Evolutionary conservation across 768 basidiomycete genomes (phyloP), one percentile per base, ranked within the genome.

Genomic region (Kwoniella dejecticola): DNA sequence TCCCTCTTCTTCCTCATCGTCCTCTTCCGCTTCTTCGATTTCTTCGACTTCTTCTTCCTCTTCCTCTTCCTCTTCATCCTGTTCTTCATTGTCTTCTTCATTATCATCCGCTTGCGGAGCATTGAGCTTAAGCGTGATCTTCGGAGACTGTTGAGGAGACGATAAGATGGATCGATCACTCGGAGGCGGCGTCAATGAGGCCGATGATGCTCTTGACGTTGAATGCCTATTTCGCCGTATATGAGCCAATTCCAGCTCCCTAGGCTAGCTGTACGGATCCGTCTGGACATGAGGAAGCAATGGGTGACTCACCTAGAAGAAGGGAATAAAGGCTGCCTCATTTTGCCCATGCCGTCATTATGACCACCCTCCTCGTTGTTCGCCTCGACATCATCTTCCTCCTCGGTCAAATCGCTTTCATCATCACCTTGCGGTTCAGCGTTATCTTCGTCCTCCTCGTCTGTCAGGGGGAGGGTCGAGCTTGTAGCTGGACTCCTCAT

Each of bases 391-490:
- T 52, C 52, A 31, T 52, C 52, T 7, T 36, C 31, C 4, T 36
- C 52, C 4, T 52, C 52, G 30, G 10, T 31, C 7, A 15, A 11
- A 8, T 33, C 30, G n/a, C 17, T 31, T 21, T 52, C 58, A 26
- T 59, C 57, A 24, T 71, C 74, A 13, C 70, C 77, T 23, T 8
- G 38, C 26, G 5, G 38, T 17, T 21, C 19, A 44, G 19, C 42
- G 27, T 30, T 19, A 23, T 60, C 58, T 15, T 49, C 48, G 48
- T 60, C 26, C n/a, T 49, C 48, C 68, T 69, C 78, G 52, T 58
- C 57, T 21, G 60, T 62, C 21, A 62, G 23, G 3, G 60, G 60
- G 15, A 62, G 17, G 3, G 60, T 62, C 8, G 60, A 62, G 24
- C 52, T 54, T 4, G 58, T 60, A 41, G 58, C 58, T 23, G 58